Base-by-base conservation (phyloP, 2,329 filamentous ascomycete genomes). In the Alternaria postmessia region DNA sequence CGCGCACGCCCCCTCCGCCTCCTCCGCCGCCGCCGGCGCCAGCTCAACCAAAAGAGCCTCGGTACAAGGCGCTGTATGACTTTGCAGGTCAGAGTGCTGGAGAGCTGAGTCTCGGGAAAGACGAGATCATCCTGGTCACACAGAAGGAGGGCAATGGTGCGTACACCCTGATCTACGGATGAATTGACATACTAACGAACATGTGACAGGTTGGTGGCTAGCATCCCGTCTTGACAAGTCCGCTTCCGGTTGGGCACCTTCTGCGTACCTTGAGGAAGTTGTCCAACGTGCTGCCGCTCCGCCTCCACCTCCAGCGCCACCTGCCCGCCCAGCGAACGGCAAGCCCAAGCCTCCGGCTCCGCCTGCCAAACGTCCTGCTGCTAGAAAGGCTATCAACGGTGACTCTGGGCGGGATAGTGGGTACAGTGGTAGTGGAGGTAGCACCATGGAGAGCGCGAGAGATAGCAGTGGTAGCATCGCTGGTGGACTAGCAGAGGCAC, bases 121-220 rank as follows among this genome's bases (percentile, higher is more conserved):
- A 91, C 51, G 91, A 98, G 64, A 80, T 97, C 49, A 87, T 99
- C 54, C 88, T 96, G 77, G 89, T 99, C 74, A 87, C 96, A n/a
- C 91, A 95, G 74, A 97, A 97, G 80, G 94, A 97, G 80, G 89
- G 87, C 78, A 98, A 98, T 76, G 95, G 94, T 97, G 87, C 79
- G 89, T 78, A 46, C 32, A 22, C 38, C 22, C 24, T 43, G 46
- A 26, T 44, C 8, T 39, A 32, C 51, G 26, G 24, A 28, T 26
- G 28, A 36, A 28, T 12, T 8, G 34, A n/a, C n/a, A 36, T 44
- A 54, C 77, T 75, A 57, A 70, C 52, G 51, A 52, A 20, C 22
- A 20, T 39, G 42, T 39, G 28, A 41, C 68, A 97, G 94, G 95
- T 54, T 99, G 95, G 95, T 98, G 94, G 94, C 85, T 98, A 47